Evolutionary conservation across 139 green algal genomes (phyloP).

Genomic region (Picochlorum sp.): DNA sequence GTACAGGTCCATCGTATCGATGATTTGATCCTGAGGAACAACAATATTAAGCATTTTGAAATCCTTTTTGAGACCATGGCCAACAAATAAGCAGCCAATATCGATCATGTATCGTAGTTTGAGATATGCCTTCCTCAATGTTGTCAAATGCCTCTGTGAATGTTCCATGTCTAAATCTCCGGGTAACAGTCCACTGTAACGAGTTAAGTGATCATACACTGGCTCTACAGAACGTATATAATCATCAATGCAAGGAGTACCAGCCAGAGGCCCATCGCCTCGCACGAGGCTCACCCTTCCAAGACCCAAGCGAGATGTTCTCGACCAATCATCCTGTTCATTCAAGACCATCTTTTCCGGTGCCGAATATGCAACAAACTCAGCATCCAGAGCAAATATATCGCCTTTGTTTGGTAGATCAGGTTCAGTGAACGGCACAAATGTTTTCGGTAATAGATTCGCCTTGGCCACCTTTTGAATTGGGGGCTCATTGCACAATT

Average conservation of each 20-base stretch:
- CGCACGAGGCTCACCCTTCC: constrained; percentile 78
- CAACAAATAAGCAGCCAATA: constrained; percentile 76
- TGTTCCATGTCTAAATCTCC: constrained; percentile 69
- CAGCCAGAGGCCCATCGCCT: constrained; percentile 50
- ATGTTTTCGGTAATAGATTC: constrained; percentile 31
- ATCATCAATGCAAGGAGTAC: constrained; percentile 79
- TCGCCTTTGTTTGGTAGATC: constrained; percentile 51
- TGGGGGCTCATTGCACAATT: constrained; percentile 47
- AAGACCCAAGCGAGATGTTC: constrained; percentile 62
- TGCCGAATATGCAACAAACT: constrained; percentile 80
- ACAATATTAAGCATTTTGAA: constrained; percentile 94
- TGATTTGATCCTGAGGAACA: constrained; percentile 76
- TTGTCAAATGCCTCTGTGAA: constrained; percentile 75
- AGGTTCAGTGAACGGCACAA: constrained; percentile 47
- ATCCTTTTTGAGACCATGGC: constrained; percentile 91
- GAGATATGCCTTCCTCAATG: constrained; percentile 69
- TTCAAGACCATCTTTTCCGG: constrained; percentile 41
- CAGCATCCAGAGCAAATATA: constrained; percentile 83
- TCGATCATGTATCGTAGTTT: constrained; percentile 89
- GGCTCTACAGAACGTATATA: constrained; percentile 83
- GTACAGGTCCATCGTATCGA: constrained; percentile 94
- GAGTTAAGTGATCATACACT: constrained; percentile 91
- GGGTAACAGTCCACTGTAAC: constrained; percentile 43
- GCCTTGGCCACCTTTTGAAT: constrained; percentile 35
- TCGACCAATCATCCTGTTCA: constrained; percentile 30